Evolutionary conservation across 345 rosid genomes (phyloP).

Genomic region (Eucalyptus erythrocorys): DNA sequence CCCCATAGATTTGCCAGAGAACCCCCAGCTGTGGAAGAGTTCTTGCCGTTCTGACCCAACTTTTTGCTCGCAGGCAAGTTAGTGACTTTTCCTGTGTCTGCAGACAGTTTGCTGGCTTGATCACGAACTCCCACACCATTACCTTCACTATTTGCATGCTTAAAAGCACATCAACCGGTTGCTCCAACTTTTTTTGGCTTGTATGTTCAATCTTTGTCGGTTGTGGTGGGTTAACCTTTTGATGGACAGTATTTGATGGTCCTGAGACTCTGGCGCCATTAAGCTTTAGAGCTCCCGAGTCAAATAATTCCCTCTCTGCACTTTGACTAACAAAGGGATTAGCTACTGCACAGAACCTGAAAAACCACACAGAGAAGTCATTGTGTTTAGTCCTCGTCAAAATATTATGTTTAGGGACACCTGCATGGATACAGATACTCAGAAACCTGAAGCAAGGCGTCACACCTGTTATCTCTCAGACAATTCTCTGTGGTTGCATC

Average conservation of each 20-base stretch:
- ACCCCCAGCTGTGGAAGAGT: conserved; percentile 29
- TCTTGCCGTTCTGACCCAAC: conserved; percentile 35
- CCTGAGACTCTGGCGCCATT: conserved; percentile 18
- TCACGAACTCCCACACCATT: conserved; percentile 9
- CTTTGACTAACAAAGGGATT: conserved; percentile 51
- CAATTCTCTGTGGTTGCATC: conserved; percentile 47
- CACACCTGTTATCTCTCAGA: conserved; percentile 83
- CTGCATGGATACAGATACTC: conserved; percentile 5
- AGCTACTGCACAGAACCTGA: conserved; percentile 75
- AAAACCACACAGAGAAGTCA: not conserved
- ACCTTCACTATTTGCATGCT: conserved; percentile 22
- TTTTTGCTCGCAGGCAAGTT: conserved; percentile 14
- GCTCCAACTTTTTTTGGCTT: conserved; percentile 15
- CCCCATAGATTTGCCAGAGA: conserved; percentile 67
- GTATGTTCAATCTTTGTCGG: conserved; percentile 26
- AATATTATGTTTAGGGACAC: not conserved
- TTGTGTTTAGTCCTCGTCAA: not conserved
- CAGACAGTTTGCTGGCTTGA: conserved; percentile 17
- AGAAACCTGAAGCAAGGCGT: not conserved
- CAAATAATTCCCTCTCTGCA: conserved; percentile 25
- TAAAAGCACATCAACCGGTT: conserved; percentile 4
- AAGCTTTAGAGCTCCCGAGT: conserved; percentile 9
- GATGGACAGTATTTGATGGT: conserved; percentile 2
- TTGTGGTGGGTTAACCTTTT: conserved; percentile 10
- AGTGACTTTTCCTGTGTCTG: conserved; percentile 29